Base-by-base conservation (phyloP, 192 early-diverging fungal genomes). In the Coemansia sp. region DNA sequence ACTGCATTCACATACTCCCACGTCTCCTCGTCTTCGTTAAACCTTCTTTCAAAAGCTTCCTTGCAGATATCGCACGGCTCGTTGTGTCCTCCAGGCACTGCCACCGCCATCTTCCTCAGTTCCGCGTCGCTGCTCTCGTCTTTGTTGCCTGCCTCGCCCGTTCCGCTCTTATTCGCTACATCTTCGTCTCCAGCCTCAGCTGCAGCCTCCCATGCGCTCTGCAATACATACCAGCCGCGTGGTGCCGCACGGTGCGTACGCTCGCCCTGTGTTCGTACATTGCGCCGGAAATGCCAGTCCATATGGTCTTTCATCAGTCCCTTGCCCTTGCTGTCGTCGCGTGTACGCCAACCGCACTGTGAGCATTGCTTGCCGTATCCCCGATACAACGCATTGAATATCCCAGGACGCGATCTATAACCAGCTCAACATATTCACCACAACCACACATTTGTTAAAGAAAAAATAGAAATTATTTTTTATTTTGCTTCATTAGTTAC, bases 201-300 rank as follows among this genome's bases (percentile, higher is more conserved):
- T 16, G 75, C 76, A n/a, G 71, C 63, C 54, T 76, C 74, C 82
- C 77, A 77, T 22, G 14, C 56, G 7, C 1, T 81, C 61, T 90
- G 90, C 28, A 61, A 77, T 0, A 95, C 77, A 77, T 92, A 95
- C 95, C 94, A 99, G 38, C 91, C 92, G 38, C 95, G 87, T 32
- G 89, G 89, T 48, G 92, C 73, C n/a, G 90, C 89, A 45, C 90
- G 87, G 64, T 91, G 91, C n/a, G 83, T 89, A 63, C 88, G 86
- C 60, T 96, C 93, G 73, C 91, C 90, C 63, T 90, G 77, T 48
- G 63, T 73, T 33, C 93, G 86, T 54, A 91, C 82, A 74, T 99
- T 99, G 77, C 95, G 93, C 33, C 96, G 85, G 76, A 97, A 99
- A 79, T 99, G 96, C 88, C 93, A 96, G 66, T 99, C 95, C 33